Evolutionary conservation across 371 early-diverging fungal genomes (phyloP), one percentile per base, ranked within the genome.

Genomic region (Mortierella sp.): DNA sequence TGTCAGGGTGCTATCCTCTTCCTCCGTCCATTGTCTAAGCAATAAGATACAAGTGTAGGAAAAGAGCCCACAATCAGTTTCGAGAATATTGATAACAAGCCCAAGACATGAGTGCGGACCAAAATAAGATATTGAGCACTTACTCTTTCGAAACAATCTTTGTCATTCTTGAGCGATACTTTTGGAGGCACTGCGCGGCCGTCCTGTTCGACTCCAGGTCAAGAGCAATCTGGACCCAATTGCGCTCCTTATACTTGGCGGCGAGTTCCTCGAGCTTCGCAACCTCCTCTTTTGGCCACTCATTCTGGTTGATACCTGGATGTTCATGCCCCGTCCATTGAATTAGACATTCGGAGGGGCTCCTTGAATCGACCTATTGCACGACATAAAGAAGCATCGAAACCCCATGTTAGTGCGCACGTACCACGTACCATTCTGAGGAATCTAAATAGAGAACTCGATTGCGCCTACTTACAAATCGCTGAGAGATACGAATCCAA

Each of bases 261-360:
- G 87, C 92, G 0, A 90, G 58, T 17, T 70, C 49, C 0, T 58
- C 65, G 30, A 94, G 72, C 26, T 68, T 64, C 28, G 64, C 47
- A 17, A 85, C 72, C 70, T 94, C 94, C 26, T 70, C 54, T 26
- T 79, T 81, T 2, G 86, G 73, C 93, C 93, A 94, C 15, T 85
- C 86, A 43, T 66, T 80, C 58, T 89, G 89, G 73, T 93, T 93
- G 76, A 94, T 92, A 7, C 82, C 81, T 2, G 94, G 94, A 71
- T 94, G 94, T 50, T 91, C 93, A 55, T 90, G 91, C n/a, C 87
- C 87, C 6, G 91, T 90, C 93, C 94, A 94, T 63, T 91, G 93
- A 48, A 93, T 94, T 32, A 87, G 80, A 56, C 93, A 94, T 73
- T 93, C 92, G 15, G 76, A 82, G 1, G 91, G 78, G 15, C 84